These are phyloP conservation scores for Hypoxylon rubiginosum DNA, from an alignment of 2,329 filamentous ascomycete genomes.

Conservation along the genomic window DNA sequence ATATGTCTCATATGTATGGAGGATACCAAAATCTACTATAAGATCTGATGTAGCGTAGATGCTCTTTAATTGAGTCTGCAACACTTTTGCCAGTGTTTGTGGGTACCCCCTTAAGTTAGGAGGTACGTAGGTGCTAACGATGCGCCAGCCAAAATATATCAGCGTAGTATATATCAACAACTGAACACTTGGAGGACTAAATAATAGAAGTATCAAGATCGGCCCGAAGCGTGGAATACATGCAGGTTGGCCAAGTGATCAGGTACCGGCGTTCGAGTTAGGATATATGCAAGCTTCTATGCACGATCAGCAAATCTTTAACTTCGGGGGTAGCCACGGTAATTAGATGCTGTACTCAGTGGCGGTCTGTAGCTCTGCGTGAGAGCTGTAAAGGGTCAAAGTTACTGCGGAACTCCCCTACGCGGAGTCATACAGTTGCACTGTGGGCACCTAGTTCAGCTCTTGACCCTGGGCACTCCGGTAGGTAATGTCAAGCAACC, in stretches of 20 bases:
- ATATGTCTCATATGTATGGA: background rate
- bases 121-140: too few species aligned
- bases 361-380: background rate
- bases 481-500: background rate
- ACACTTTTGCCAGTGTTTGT: too few species aligned
- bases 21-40: too few species aligned
- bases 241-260: background rate
- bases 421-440: background rate
- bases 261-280: background rate
- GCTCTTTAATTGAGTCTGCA: too few species aligned
- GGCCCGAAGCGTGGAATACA: background rate
- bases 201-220: background rate
- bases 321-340: background rate
- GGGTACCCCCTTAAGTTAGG: too few species aligned
- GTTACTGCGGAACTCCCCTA: background rate
- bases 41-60: too few species aligned
- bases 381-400: background rate
- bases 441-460: background rate
- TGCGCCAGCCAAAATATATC: background rate
- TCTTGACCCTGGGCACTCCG: background rate
- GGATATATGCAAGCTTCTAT: slow-evolving; percentile 1
- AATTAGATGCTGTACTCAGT: background rate
- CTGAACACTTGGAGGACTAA: background rate
- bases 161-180: background rate
- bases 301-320: background rate